phyloP scores from a whole-genome alignment of 768 basidiomycete species.

The Hygrophorus pudorinus region DNA sequence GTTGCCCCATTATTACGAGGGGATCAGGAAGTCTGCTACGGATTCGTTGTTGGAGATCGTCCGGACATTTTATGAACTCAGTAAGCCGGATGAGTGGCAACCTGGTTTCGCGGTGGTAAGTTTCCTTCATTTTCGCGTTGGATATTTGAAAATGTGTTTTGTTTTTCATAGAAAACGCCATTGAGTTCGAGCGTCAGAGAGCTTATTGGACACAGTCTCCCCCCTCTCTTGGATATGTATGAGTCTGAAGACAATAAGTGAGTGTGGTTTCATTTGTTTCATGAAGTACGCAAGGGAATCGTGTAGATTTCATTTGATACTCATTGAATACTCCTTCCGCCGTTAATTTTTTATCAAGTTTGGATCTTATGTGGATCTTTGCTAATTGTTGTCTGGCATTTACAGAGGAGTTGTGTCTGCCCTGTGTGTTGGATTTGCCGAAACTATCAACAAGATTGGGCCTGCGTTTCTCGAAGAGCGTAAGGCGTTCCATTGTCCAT shows the following conservation, averaged over 20 bases:
- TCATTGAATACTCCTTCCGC: no score
- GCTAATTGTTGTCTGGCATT: conserved; percentile 15
- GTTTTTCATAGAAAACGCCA: conserved; percentile 27
- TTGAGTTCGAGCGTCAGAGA: conserved; percentile 65
- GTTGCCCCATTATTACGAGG: conserved; percentile 91
- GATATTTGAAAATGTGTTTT: neutral
- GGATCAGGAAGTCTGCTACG: conserved; percentile 88
- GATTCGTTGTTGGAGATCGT: conserved; percentile 84
- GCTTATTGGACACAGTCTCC: conserved; percentile 66
- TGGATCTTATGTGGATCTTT: conserved; percentile 4
- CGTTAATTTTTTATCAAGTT: conserved; percentile 5
- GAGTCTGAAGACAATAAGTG: conserved; percentile 96
- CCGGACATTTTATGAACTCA: conserved; percentile 85
- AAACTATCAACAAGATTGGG: conserved; percentile 88
- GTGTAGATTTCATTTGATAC: conserved; percentile 58
- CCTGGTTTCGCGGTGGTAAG: conserved; percentile 60
- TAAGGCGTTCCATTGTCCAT: conserved; percentile 27
- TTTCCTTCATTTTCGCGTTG: conserved; percentile 7
- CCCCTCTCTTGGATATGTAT: conserved; percentile 78
- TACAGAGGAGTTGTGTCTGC: conserved; percentile 77
- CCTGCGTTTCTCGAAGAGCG: conserved; percentile 75
- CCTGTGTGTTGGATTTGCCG: conserved; percentile 81
- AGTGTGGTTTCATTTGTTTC: conserved; percentile 24
- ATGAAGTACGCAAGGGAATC: conserved; percentile 36
- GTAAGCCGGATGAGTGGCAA: conserved; percentile 73